These are phyloP conservation scores for Alternaria arborescens DNA, from an alignment of 2,329 filamentous ascomycete species.

Conservation along the genomic window DNA sequence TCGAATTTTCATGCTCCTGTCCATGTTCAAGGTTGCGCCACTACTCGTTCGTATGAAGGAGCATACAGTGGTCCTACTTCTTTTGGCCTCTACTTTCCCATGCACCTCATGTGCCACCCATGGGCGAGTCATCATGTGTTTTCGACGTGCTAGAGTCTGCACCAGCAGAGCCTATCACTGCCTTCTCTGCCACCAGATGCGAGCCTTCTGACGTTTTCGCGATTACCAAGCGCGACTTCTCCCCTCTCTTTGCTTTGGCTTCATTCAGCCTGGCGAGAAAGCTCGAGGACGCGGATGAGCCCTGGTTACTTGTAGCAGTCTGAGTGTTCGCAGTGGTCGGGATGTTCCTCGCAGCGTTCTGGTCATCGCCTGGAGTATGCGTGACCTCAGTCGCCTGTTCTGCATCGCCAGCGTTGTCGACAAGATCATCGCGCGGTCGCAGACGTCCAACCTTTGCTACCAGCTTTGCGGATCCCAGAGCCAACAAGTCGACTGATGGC, in stretches of 20 bases:
- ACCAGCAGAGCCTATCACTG: neutral
- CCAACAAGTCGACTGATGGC: constrained; percentile 73
- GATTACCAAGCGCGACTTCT: constrained; percentile 36
- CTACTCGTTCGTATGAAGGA: neutral
- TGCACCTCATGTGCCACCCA: constrained; percentile 22
- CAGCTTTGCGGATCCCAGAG: constrained; percentile 74
- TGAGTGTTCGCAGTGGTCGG: neutral
- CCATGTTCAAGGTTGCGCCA: neutral
- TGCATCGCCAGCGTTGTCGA: constrained; percentile 17
- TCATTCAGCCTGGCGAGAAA: constrained; percentile 54
- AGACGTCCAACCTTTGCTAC: constrained; percentile 71
- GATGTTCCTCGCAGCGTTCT: neutral
- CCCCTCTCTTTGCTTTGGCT: constrained; percentile 54
- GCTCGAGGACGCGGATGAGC: constrained; percentile 37
- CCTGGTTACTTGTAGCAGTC: constrained; percentile 3
- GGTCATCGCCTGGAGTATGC: constrained; percentile 3
- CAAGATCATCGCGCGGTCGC: constrained; percentile 42
- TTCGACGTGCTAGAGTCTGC: neutral
- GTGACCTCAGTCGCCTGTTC: constrained; percentile 10
- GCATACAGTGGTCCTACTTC: neutral
- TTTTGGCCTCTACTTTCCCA: neutral
- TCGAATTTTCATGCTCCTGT: neutral
- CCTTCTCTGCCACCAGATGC: constrained; percentile 24
- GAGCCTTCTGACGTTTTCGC: constrained; percentile 23
- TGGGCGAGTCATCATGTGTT: constrained; percentile 14